Base-by-base conservation (phyloP, 108 stramenopile species). In the Asterionellopsis glacialis region DNA sequence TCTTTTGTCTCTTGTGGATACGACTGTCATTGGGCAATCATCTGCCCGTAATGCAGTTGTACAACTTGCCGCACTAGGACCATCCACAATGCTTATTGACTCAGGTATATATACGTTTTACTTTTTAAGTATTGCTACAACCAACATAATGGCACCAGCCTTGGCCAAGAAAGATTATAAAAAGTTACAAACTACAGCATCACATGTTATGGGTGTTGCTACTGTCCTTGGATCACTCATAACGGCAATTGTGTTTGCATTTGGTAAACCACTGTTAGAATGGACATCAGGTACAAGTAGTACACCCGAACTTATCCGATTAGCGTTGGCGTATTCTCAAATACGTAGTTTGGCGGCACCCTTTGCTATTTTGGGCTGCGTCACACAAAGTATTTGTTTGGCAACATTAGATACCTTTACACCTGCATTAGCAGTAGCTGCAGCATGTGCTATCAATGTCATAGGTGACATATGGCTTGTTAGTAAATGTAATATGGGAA, bases 11-110 rank as follows among this genome's bases (percentile, higher is more conserved):
- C 81, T 98, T 27, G 90, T 98, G 19, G 97, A 98, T 64, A 92
- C 95, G 14, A 79, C 94, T 19, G 81, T 90, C 41, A 94, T 98
- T 1, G 93, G 97, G 45, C 28, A 57, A 53, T 66, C 69, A 13
- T 51, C 70, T 11, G 33, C 63, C 5, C 2, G 33, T 7, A 11
- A 39, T 52, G 49, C 55, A 10, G 80, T 88, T 6, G 60, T 73
- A 26, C 91, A 95, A 64, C 73, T 98, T 27, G 97, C 97, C 3
- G 84, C 95, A 10, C 69, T 98, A 14, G 97, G 97, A 23, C 97
- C 97, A 4, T 95, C 95, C 12, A 96, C 94, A 9, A 92, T 89
- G 54, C 63, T 97, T 1, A 87, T 87, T 63, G 96, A 97, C 63
- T 76, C 75, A 21, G 48, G 73, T 0, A 68, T 94, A 9, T 98